These are phyloP conservation scores for Psophocarpus tetragonolobus DNA, from an alignment of 306 rosid genomes.

Conservation along the genomic window DNA sequence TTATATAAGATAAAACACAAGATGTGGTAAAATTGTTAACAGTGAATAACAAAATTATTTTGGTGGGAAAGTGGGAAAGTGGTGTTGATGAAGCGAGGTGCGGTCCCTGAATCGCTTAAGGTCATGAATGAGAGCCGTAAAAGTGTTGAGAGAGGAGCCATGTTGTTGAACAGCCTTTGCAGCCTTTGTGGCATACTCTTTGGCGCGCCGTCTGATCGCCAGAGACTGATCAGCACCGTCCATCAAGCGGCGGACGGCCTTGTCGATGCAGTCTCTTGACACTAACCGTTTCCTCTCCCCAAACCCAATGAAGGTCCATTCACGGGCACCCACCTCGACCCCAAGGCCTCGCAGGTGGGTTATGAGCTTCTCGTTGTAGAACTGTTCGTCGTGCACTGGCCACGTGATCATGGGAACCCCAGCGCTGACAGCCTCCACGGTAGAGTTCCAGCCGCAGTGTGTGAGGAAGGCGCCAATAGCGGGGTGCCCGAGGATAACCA, in stretches of 20 bases:
- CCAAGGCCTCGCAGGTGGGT: conserved; percentile 35
- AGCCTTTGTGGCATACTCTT: conserved; percentile 26
- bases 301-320: neutral
- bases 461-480: conserved; percentile 27
- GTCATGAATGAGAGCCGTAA: conserved; percentile 23
- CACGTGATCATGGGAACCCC: conserved; percentile 44
- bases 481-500: conserved; percentile 3
- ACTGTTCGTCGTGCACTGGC: conserved; percentile 36
- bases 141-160: conserved; percentile 33
- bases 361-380: conserved; percentile 38
- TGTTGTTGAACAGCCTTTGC: conserved; percentile 15
- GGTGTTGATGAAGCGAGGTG: neutral
- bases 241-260: conserved; percentile 40
- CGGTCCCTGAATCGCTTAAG: conserved; percentile 17
- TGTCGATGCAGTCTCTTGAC: conserved; percentile 25
- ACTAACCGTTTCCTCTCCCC: conserved; percentile 15
- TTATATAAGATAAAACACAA: no score
- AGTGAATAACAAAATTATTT: no score
- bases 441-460: conserved; percentile 42
- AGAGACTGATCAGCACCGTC: conserved; percentile 36
- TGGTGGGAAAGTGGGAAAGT: neutral
- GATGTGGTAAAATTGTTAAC: no score
- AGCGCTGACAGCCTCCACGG: neutral
- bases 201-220: conserved; percentile 9
- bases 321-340: conserved; percentile 39